Evolutionary conservation across 1,139 yeast species (phyloP).

Genomic region (Zygosaccharomyces sapae): DNA sequence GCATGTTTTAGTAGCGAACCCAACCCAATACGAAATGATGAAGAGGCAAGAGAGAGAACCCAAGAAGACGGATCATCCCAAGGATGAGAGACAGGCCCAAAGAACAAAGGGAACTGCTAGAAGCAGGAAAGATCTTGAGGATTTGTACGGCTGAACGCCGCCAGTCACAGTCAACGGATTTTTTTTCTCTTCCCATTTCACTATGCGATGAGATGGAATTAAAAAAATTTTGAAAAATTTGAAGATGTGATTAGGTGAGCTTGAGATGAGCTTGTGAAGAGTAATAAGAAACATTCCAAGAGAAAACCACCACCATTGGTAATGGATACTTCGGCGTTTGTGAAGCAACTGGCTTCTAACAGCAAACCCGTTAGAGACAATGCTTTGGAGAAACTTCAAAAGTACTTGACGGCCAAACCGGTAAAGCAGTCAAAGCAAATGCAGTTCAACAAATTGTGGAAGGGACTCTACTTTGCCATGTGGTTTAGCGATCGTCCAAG

Average conservation of each 20-base stretch:
- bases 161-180: slow-evolving; percentile 4
- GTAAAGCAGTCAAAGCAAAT: slow-evolving; percentile 40
- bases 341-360: slow-evolving; percentile 80
- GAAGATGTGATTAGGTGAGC: slow-evolving; percentile 6
- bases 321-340: slow-evolving; percentile 49
- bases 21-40: slow-evolving; percentile 34
- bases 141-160: slow-evolving; percentile 24
- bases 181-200: background rate
- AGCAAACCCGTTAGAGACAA: slow-evolving; percentile 50
- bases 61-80: slow-evolving; percentile 2
- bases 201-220: slow-evolving; percentile 6
- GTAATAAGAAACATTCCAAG: too few species aligned
- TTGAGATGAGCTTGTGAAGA: background rate
- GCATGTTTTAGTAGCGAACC: slow-evolving; percentile 36
- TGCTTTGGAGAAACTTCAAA: slow-evolving; percentile 65
- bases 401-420: slow-evolving; percentile 47
- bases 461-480: slow-evolving; percentile 87
- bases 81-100: slow-evolving; percentile 21
- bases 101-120: slow-evolving; percentile 23
- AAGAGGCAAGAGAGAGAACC: slow-evolving; percentile 2
- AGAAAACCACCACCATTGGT: background rate
- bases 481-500: slow-evolving; percentile 94
- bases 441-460: slow-evolving; percentile 85
- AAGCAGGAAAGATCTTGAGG: slow-evolving; percentile 19
- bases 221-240: slow-evolving; percentile 3